phyloP scores from a whole-genome alignment of 202 grass and related monocot genomes.

The Panicum virgatum region DNA sequence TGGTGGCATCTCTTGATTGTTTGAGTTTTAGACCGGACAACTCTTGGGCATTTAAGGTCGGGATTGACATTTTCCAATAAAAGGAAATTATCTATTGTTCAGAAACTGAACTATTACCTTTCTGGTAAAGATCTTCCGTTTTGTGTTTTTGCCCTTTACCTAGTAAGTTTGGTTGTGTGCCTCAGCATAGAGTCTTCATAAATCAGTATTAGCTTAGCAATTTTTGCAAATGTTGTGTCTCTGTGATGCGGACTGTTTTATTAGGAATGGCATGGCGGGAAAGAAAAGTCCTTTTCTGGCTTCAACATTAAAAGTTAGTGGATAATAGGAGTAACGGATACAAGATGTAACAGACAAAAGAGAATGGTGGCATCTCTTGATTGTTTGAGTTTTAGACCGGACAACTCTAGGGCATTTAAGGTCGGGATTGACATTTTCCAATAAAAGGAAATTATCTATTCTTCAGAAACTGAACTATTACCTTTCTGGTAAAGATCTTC shows the following conservation, averaged over 20 bases:
- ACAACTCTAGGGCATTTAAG: conserved; percentile 11
- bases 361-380: neutral
- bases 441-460: neutral
- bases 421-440: neutral
- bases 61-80: neutral
- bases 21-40: conserved; percentile 9
- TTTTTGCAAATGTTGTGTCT: neutral
- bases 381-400: neutral
- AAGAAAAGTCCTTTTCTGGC: neutral
- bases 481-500: conserved; percentile 7
- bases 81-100: neutral
- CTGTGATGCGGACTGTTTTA: neutral
- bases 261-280: conserved; percentile 3
- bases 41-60: neutral
- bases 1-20: neutral
- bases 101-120: neutral
- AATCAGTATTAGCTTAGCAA: neutral
- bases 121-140: neutral
- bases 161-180: conserved; percentile 20
- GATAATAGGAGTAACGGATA: neutral
- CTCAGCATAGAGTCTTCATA: neutral
- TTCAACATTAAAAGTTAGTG: neutral
- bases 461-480: neutral
- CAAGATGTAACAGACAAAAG: neutral
- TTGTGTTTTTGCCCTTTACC: neutral